These are phyloP conservation scores for Syzygium aqueum DNA, from an alignment of 345 rosid species.

Conservation along the genomic window DNA sequence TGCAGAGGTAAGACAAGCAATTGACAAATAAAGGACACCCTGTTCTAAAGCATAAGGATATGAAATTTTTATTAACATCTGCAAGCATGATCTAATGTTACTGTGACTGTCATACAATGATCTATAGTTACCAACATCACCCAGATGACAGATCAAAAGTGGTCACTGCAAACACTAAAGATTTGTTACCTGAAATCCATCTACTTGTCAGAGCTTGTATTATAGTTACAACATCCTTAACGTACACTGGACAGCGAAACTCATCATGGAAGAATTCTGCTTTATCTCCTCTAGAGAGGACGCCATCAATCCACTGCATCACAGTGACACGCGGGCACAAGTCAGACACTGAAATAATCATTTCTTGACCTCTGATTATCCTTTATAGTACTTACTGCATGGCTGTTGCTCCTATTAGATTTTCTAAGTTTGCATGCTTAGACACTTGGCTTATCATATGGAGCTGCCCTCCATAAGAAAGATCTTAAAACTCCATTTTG, in stretches of 20 bases:
- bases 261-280: slow-evolving; percentile 77
- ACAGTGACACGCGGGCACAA: neutral
- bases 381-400: neutral
- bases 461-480: neutral
- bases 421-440: neutral
- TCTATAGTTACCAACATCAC: neutral
- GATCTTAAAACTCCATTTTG: neutral
- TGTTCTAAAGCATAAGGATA: neutral
- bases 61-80: neutral
- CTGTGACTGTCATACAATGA: neutral
- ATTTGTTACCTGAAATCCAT: slow-evolving; percentile 53
- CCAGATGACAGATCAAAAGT: neutral
- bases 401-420: neutral
- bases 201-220: slow-evolving; percentile 29
- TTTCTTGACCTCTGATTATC: neutral
- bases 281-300: slow-evolving; percentile 57
- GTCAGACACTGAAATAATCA: neutral
- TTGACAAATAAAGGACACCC: neutral
- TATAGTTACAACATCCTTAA: slow-evolving; percentile 59
- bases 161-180: neutral
- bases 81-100: neutral
- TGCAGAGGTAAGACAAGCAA: neutral
- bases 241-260: slow-evolving; percentile 82
- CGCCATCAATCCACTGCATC: slow-evolving; percentile 74
- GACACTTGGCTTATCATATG: neutral